Base-by-base conservation (phyloP, 108 stramenopile genomes). In the Pseudonitzschia multiseries region DNA sequence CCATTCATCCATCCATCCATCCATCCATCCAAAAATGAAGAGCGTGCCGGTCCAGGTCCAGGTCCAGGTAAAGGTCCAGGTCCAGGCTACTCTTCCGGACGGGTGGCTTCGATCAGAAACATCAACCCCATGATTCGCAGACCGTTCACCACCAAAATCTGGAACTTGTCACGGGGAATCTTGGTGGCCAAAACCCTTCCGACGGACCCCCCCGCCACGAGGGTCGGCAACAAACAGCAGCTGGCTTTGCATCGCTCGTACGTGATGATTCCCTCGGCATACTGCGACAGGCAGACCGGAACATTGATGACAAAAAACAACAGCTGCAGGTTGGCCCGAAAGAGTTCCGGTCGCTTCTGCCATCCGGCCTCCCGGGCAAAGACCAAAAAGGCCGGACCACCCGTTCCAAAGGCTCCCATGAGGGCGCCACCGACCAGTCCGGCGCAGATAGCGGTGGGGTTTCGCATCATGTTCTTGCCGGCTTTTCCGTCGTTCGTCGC, bases 21-120 rank as follows among this genome's bases (percentile, higher is more conserved):
- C 36, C 4, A 2, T 36, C 36, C 36, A 36, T 36, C 36, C 36
- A 36, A n/a, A n/a, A n/a, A n/a, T n/a, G n/a, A n/a, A n/a, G 4
- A 36, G 36, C 36, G 36, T 6, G 36, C 36, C 36, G 36, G 6
- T 36, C 36, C 36, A 36, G 12, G 8, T 48, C 46, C n/a, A n/a
- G n/a, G n/a, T n/a, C n/a, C n/a, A n/a, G n/a, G n/a, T n/a, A n/a
- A n/a, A n/a, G n/a, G 36, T 6, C 4, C 36, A 2, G 36, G 6
- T 36, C 36, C 36, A 36, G 12, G 8, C 12, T 10, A 48, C 46
- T 48, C 46, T 48, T 48, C 46, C 8, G 46, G 46, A 4, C 61
- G 61, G 14, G 61, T 40, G 12, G 61, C 61, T 40, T 62, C 61
- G 36, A 62, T 62, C 61, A 62, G 32, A 33, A 62, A 62, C 61